Percentiles rank a stretch among this genome's conserved stretches.
Evolutionary conservation across 2,329 filamentous ascomycete genomes (phyloP).

Genomic region (Diaporthe australafricana): DNA sequence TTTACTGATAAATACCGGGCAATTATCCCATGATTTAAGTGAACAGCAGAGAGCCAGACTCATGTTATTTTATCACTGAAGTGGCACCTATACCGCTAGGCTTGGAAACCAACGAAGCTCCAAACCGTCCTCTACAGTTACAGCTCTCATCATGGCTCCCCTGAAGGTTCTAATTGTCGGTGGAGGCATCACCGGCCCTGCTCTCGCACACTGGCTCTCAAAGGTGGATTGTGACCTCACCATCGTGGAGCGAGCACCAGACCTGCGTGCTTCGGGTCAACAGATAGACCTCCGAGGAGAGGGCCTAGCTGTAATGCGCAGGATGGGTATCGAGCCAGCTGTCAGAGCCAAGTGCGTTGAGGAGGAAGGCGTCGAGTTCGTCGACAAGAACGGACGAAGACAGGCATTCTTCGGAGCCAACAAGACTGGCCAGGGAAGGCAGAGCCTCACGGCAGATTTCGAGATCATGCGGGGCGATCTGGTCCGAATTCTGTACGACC

Average conservation of each 20-base stretch:
- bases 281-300: conserved; percentile 44
- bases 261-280: conserved; percentile 41
- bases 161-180: conserved; percentile 35
- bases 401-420: conserved; percentile 55
- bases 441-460: conserved; percentile 64
- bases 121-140: neutral
- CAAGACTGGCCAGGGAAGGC: conserved; percentile 53
- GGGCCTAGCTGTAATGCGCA: conserved; percentile 42
- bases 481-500: conserved; percentile 60
- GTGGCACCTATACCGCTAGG: too few species aligned
- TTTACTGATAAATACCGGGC: neutral
- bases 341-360: conserved; percentile 34
- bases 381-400: conserved; percentile 53
- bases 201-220: conserved; percentile 42
- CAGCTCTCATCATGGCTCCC: conserved; percentile 9
- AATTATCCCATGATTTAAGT: neutral
- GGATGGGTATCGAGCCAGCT: conserved; percentile 40
- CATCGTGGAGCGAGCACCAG: conserved; percentile 43
- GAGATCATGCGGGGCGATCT: conserved; percentile 71
- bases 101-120: neutral
- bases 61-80: neutral
- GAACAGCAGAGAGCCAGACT: too few species aligned
- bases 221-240: conserved; percentile 41
- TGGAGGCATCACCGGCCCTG: conserved; percentile 43
- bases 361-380: conserved; percentile 55